Conservation (phyloP, 2,329 filamentous ascomycete species). For the Fusarium torreyae region DNA sequence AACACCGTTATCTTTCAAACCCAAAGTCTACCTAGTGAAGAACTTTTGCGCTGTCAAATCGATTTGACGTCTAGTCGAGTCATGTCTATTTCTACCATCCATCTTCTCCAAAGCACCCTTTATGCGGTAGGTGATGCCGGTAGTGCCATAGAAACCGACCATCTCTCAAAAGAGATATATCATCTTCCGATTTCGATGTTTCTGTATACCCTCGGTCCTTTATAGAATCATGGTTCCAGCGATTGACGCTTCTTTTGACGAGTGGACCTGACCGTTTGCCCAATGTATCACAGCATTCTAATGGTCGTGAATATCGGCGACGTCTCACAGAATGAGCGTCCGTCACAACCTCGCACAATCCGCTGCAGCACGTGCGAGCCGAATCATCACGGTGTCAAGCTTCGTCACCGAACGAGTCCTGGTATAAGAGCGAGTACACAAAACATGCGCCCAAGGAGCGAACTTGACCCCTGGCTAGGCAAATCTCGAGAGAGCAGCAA, state of each 20-base stretch:
- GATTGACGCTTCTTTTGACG: neutral
- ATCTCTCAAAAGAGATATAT: neutral
- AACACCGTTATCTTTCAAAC: constrained; percentile 15
- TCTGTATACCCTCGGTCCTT: constrained; percentile 1
- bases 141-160: constrained; percentile 9
- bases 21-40: neutral
- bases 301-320: constrained; percentile 23
- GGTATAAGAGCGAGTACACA: constrained; percentile 41
- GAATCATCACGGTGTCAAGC: constrained; percentile 33
- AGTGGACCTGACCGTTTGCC: constrained; percentile 4
- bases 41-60: constrained; percentile 14
- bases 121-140: neutral
- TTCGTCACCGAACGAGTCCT: constrained; percentile 17
- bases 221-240: constrained; percentile 8
- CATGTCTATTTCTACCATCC: constrained; percentile 17
- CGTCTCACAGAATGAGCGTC: constrained; percentile 39
- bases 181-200: neutral
- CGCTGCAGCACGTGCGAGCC: constrained; percentile 35
- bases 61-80: constrained; percentile 11
- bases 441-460: constrained; percentile 10
- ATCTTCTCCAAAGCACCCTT: constrained; percentile 8
- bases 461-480: constrained; percentile 18
- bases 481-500: constrained; percentile 19
- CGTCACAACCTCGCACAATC: constrained; percentile 32
- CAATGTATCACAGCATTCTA: constrained; percentile 41